Base-by-base conservation (phyloP, 495 filamentous ascomycete species). In the Talaromyces adpressus region DNA sequence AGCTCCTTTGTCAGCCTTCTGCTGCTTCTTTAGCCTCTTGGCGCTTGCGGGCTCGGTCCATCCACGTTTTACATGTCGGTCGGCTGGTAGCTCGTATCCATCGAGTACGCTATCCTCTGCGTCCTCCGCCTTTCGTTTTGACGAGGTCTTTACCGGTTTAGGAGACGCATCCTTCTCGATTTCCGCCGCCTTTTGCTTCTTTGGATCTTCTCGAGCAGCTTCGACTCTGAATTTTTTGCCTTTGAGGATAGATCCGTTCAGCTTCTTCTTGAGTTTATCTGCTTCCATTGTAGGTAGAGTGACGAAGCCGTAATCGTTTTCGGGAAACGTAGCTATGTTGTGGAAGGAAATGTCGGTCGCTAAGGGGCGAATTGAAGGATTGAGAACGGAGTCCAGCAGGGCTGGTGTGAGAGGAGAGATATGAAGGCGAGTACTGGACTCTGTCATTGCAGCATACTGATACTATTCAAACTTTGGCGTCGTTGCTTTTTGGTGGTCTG, bases 261-360 rank as follows among this genome's bases (percentile, higher is more conserved):
- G 81, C 71, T 95, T 97, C 80, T 91, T 93, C 73, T 87, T 90
- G 30, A 98, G 77, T 69, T 92, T 95, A 3, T 93, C 87, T 5
- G 92, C 94, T 65, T 94, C 91, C 74, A 86, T 84, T 2, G 69
- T 73, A 0, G 93, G 91, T 22, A 98, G 73, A 20, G 93, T 90
- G 56, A 97, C 75, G 77, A 89, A 98, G 54, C 92, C 94, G 88
- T 91, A 98, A 39, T 81, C 84, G 69, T 86, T 89, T 62, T 98
- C 93, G 14, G 93, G 93, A 65, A 94, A 96, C 6, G 91, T 92
- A 62, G 91, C 79, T 47, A 97, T 73, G 23, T 73, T 75, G 72
- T 98, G 94, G 75, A 87, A 98, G 36, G 90, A 93, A 53, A 97
- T 85, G 63, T 91, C 89, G n/a, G 77, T 75, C 3, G 90, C 91